Base-by-base conservation (phyloP, 164 flowering plant species). In the Kalanchoe fedtschenkoi region DNA sequence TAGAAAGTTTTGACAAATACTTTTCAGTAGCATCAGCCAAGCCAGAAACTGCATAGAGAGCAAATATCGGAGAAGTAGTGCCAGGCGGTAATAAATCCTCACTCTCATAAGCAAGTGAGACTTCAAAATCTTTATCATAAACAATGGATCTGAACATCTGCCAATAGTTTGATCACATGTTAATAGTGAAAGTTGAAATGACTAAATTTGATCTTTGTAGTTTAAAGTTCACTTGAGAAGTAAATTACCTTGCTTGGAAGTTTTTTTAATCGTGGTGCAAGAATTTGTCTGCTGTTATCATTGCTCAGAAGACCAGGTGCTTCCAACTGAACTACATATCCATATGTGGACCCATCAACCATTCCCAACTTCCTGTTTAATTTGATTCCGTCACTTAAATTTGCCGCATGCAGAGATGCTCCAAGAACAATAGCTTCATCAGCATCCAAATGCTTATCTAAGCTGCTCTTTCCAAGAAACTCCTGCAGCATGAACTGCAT, bases 341-440 rank as follows among this genome's bases (percentile, higher is more conserved):
- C 97, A 78, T 95, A 95, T 17, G 87, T 61, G 69, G 96, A 83
- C 70, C 99, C 99, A 80, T 95, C 99, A 64, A 84, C 69, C 86
- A 95, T 95, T 46, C 99, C 99, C 2, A 95, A 78, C 73, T 87
- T 95, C 55, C 96, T 87, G 58, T 95, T 95, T 75, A 95, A 72
- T 75, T 88, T 95, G 62, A 95, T 95, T 62, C 99, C 99, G 77
- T 95, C 99, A 80, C 99, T 95, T 69, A 95, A 60, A 75, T 95
- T 95, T 43, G 99, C 99, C 66, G 99, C 96, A 81, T 86, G 95
- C 34, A 95, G 78, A 44, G 99, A 74, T 34, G 97, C 82, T 56
- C 99, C 97, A 70, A 95, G 95, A 72, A 86, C 97, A 33, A 80
- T 80, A 66, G 99, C 99, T 75, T 95, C 99, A 78, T 95, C 99